phyloP scores from a whole-genome alignment of 1,284 basidiomycete genomes.

The Boletus sp. region DNA sequence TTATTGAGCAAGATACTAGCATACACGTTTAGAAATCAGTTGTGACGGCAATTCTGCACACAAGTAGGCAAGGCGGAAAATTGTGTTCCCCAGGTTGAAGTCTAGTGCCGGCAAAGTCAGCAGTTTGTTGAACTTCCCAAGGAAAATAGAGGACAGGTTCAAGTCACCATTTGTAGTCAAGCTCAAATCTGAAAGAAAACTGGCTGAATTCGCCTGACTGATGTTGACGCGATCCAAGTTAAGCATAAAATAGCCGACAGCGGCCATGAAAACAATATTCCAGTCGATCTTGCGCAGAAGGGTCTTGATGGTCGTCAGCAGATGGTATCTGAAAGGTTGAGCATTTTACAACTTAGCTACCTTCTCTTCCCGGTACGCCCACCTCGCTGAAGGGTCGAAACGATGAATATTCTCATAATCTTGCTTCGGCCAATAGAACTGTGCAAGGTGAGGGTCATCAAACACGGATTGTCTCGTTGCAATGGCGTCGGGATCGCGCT shows the following conservation, averaged over 20 bases:
- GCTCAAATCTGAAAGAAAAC: conserved; percentile 59
- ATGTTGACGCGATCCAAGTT: conserved; percentile 49
- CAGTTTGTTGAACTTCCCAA: too few relatives aligned
- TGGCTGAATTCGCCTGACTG: conserved; percentile 62
- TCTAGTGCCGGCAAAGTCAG: conserved; percentile 40
- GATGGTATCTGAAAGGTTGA: neutral
- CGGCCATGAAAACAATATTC: conserved; percentile 46
- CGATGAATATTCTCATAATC: conserved; percentile 62
- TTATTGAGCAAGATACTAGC: conserved; percentile 1
- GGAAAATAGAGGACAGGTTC: too few relatives aligned
- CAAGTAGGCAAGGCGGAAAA: conserved; percentile 57
- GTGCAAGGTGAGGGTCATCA: conserved; percentile 49
- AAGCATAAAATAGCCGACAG: conserved; percentile 43
- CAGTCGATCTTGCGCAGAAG: conserved; percentile 48
- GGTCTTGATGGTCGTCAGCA: conserved; percentile 6
- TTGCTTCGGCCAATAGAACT: conserved; percentile 52
- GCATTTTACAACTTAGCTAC: conserved; percentile 28
- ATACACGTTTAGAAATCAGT: conserved; percentile 61
- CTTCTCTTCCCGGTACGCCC: conserved; percentile 67
- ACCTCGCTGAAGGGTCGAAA: conserved; percentile 57
- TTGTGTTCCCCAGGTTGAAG: conserved; percentile 61
- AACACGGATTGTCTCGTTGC: conserved; percentile 40
- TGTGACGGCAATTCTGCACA: conserved; percentile 68
- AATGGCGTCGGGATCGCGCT: conserved; percentile 1
- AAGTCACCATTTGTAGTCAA: conserved; percentile 51